Base-by-base conservation (phyloP, 176 grass and related monocot species). In the Panicum miliaceum region DNA sequence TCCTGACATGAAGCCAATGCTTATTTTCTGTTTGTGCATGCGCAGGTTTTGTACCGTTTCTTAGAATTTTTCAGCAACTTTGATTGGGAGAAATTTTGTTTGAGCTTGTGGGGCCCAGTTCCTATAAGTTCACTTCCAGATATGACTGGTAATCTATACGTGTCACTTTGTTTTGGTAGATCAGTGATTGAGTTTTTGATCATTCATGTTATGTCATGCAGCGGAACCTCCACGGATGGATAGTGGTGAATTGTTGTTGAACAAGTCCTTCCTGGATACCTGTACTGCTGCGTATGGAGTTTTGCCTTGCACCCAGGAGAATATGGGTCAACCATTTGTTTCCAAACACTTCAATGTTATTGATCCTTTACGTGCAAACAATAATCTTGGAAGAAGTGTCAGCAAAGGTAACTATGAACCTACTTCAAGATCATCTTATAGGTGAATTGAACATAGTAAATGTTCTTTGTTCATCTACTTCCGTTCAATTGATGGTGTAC, bases 51-150 rank as follows among this genome's bases (percentile, higher is more conserved):
- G 60, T 94, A 93, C 82, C 90, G 95, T 75, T 97, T 97, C 84
- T 90, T 97, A 62, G 92, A 97, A 88, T 94, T 94, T 80, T 97
- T 97, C 79, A 94, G 95, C 81, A 97, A 94, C 52, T 97, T 94
- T 81, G 95, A 97, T 66, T 97, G 95, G 95, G 90, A 91, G 61
- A 94, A 83, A 53, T 97, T 92, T 86, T 97, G 90, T 81, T 76
- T 97, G 78, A 94, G 95, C 63, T 91, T 97, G 66, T 86, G 86
- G 76, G 95, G 95, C 19, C 95, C 95, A 47, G 90, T 97, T 93
- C 92, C 92, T 88, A 91, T 97, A 84, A 86, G 84, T 89, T 94
- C 89, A 46, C 95, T 97, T 85, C 95, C 95, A 79, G 84, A 93
- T 86, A 90, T 94, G 88, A 88, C 84, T 79, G 92, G 92, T 97